Evolutionary conservation across 805 yeast species (phyloP).

Genomic region (Teunomyces pallodes): DNA sequence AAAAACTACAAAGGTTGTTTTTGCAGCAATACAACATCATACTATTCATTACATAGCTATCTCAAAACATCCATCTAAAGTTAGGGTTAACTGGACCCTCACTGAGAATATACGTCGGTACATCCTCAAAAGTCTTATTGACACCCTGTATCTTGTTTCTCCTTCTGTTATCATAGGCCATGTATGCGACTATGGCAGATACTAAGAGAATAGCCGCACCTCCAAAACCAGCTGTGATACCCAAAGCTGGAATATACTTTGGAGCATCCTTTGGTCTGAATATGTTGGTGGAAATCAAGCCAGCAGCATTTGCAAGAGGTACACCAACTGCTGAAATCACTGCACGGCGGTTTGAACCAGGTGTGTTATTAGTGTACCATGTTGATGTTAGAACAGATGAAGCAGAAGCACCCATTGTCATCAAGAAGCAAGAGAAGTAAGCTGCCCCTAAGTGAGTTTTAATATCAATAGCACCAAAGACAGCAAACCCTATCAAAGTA

Average conservation of each 20-base stretch:
- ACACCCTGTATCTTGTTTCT: slow-evolving; percentile 42
- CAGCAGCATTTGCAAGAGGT: slow-evolving; percentile 32
- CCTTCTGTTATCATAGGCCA: slow-evolving; percentile 42
- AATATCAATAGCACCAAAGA: slow-evolving; percentile 45
- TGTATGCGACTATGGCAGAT: slow-evolving; percentile 24
- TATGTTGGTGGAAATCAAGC: slow-evolving; percentile 30
- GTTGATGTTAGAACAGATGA: slow-evolving; percentile 50
- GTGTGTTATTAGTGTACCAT: slow-evolving; percentile 51
- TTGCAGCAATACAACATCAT: neutral
- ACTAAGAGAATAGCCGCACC: slow-evolving; percentile 28
- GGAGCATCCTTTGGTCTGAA: slow-evolving; percentile 33
- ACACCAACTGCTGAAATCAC: slow-evolving; percentile 47
- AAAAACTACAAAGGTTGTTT: slow-evolving; percentile 1
- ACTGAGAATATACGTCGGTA: slow-evolving; percentile 40
- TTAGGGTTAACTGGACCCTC: slow-evolving; percentile 46
- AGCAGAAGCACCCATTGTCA: slow-evolving; percentile 50
- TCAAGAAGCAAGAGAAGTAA: slow-evolving; percentile 43
- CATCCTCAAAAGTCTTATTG: slow-evolving; percentile 34
- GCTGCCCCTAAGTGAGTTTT: slow-evolving; percentile 37
- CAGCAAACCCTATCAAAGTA: slow-evolving; percentile 46
- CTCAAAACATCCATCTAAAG: slow-evolving; percentile 46
- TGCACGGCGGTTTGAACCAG: slow-evolving; percentile 45
- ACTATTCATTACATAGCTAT: neutral
- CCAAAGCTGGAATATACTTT: slow-evolving; percentile 28
- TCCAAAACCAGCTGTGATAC: slow-evolving; percentile 30